Base-by-base conservation (phyloP, 2,329 filamentous ascomycete genomes). In the Fusarium tjaetaba region DNA sequence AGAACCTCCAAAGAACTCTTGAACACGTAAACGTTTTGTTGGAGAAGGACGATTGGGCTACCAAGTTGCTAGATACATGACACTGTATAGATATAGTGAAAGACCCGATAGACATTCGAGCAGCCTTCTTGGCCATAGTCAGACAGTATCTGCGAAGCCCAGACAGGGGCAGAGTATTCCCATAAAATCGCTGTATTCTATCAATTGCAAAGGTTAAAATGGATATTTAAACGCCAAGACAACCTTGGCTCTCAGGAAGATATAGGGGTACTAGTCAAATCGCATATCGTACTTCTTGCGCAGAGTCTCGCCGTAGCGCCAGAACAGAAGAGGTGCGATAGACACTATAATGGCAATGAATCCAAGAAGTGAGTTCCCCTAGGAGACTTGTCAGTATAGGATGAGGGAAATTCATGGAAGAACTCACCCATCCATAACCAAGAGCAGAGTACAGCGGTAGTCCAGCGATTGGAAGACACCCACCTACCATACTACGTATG, bases 361-460 rank as follows among this genome's bases (percentile, higher is more conserved):
- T 0, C 62, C 65, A 20, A 67, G 65, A 11, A 68, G 41, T 7
- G 65, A 68, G 20, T 68, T 68, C 7, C 53, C 53, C 65, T 68
- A 22, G 4, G 9, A 5, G 2, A 11, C 2, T 4, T 6, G 11
- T 43, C 2, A 68, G 41, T 18, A 42, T 18, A 4, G 6, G 3
- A n/a, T 14, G 18, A 14, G 13, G 13, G 2, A 28, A 1, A 14
- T 5, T 11, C 0, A 28, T 8, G 4, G 2, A n/a, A n/a, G 1
- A 1, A 28, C 65, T 58, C 0, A 46, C 67, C 67, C 65, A 64
- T 58, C 65, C 51, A 11, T 70, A 70, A 6, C 67, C 67, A 30
- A 70, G 65, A 13, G 45, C 39, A 2, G 65, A 63, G 26, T 70
- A 70, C 1, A 69, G 16, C 2, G 65, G 59, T 11, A 69, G 34